Evolutionary conservation across 768 basidiomycete species (phyloP), one percentile per base, ranked within the genome.

Genomic region (Mycena alexandri): DNA sequence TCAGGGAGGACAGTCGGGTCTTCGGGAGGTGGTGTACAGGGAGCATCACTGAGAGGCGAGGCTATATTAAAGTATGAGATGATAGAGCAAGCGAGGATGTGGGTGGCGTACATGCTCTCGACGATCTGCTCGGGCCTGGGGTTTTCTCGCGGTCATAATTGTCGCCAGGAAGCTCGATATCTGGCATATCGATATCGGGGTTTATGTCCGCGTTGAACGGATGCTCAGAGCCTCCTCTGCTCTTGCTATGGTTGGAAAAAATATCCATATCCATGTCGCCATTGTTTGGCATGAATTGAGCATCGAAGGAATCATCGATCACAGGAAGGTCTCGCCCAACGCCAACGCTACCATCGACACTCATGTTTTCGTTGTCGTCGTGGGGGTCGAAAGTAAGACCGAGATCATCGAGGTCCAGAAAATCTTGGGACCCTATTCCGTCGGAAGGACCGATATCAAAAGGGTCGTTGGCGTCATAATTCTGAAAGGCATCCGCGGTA

Each of bases 371-470:
- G 47, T 84, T 62, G n/a, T 62, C 67, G 50, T 50, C 85, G 48
- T 78, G 29, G 29, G 29, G 29, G 51, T 87, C 87, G 65, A 93
- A 93, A 71, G 91, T 88, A 58, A 95, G 85, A 61, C 91, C 93
- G 33, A 95, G 82, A 75, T 94, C 93, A 61, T 90, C 93, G 33
- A 95, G 82, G 75, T 94, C 93, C 33, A 92, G 75, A 74, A 90
- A 93, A 75, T 93, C 93, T 75, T 94, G 92, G 3, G 94, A 95
- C 22, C 93, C 94, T 70, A 96, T 93, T 38, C 93, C 94, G 70
- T 92, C 92, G 0, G 87, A 87, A 17, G 90, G 90, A 4, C 91
- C 93, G 51, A 94, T 85, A 72, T 92, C 93, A 67, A 93, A 93
- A n/a, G 89, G 89, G 71, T 90, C 91, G 46, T 89, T 87, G 36